Conservation (phyloP, 495 filamentous ascomycete species). For the Articulospora tetracladia region DNA sequence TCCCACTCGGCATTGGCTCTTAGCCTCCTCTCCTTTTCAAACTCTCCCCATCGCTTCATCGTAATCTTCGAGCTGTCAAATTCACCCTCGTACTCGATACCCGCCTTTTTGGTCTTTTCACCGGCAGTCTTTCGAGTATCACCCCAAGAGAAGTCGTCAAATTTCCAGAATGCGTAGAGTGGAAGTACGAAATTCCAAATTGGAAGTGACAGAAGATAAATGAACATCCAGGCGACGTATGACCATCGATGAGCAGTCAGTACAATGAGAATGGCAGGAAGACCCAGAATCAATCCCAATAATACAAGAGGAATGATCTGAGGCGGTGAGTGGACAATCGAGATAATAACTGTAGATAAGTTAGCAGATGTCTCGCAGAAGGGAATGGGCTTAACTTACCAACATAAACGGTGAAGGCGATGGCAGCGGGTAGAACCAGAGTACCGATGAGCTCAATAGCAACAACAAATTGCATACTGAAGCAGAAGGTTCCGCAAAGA, state of each 20-base stretch:
- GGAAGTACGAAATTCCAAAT: slow-evolving; percentile 98
- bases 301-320: slow-evolving; percentile 92
- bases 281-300: slow-evolving; percentile 85
- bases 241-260: slow-evolving; percentile 93
- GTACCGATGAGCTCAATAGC: slow-evolving; percentile 96
- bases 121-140: slow-evolving; percentile 95
- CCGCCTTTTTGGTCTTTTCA: slow-evolving; percentile 74
- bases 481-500: slow-evolving; percentile 98
- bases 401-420: slow-evolving; percentile 95
- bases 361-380: slow-evolving; percentile 20
- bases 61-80: slow-evolving; percentile 98
- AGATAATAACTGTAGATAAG: slow-evolving; percentile 65
- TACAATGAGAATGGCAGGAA: slow-evolving; percentile 89
- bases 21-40: slow-evolving; percentile 62
- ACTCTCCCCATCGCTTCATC: slow-evolving; percentile 97
- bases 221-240: slow-evolving; percentile 95
- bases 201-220: slow-evolving; percentile 90
- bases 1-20: slow-evolving; percentile 18
- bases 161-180: slow-evolving; percentile 97
- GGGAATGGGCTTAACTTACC: slow-evolving; percentile 48
- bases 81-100: slow-evolving; percentile 86
- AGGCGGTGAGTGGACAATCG: slow-evolving; percentile 76
- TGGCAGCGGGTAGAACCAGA: slow-evolving; percentile 90
- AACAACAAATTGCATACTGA: slow-evolving; percentile 99
- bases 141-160: slow-evolving; percentile 99